phyloP scores from a whole-genome alignment of 2,329 filamentous ascomycete species.

The Fusarium lateritium region DNA sequence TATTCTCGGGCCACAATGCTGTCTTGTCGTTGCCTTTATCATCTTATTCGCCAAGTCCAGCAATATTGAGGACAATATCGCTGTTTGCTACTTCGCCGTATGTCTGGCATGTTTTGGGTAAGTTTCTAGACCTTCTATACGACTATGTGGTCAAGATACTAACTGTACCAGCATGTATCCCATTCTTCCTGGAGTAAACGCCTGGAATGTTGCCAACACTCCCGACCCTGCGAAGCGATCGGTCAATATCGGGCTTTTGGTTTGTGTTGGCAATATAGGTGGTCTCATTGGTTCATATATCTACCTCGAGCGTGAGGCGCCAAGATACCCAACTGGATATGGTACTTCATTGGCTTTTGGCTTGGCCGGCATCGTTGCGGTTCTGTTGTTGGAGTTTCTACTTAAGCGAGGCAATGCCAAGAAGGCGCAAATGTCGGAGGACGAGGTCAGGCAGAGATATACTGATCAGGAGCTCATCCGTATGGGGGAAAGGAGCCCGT shows the following conservation, averaged over 20 bases:
- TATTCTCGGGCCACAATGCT: conserved; percentile 22
- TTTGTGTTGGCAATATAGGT: conserved; percentile 54
- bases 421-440: conserved; percentile 14
- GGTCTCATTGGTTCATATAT: conserved; percentile 25
- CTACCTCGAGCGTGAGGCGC: conserved; percentile 22
- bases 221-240: conserved; percentile 57
- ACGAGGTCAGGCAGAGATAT: conserved; percentile 11
- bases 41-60: conserved; percentile 22
- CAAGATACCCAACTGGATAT: conserved; percentile 16
- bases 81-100: conserved; percentile 24
- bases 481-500: conserved; percentile 30
- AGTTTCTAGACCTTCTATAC: background rate
- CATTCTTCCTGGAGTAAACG: conserved; percentile 58
- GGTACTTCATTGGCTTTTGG: conserved; percentile 25
- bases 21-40: conserved; percentile 17
- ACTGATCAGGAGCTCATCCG: conserved; percentile 17
- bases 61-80: conserved; percentile 16
- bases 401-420: conserved; percentile 21
- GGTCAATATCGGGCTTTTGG: conserved; percentile 58
- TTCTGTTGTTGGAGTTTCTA: conserved; percentile 9
- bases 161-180: conserved; percentile 51
- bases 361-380: conserved; percentile 17
- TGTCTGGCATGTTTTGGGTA: conserved; percentile 29
- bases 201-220: conserved; percentile 60
- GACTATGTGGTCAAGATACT: background rate